Conservation (phyloP, 1,284 basidiomycete species). For the Moesziomyces globuligerus region DNA sequence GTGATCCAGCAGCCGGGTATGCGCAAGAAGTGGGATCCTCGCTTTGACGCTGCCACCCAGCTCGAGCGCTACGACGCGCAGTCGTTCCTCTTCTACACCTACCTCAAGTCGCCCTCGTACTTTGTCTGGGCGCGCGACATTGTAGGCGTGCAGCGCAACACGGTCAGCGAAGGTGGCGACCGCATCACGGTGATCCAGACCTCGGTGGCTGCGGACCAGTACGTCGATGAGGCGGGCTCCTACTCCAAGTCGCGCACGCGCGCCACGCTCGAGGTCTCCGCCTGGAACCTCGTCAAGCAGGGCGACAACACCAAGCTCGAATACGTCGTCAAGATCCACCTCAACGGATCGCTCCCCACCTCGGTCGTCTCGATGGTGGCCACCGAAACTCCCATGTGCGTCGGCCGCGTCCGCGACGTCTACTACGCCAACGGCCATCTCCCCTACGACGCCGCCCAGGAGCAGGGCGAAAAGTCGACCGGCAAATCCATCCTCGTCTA, state of each 20-base stretch:
- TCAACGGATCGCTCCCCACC: slow-evolving; percentile 58
- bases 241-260: slow-evolving; percentile 57
- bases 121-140: slow-evolving; percentile 64
- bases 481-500: slow-evolving; percentile 35
- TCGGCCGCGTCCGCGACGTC: slow-evolving; percentile 54
- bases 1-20: slow-evolving; percentile 60
- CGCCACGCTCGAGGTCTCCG: slow-evolving; percentile 57
- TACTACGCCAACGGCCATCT: slow-evolving; percentile 52
- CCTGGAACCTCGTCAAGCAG: slow-evolving; percentile 53
- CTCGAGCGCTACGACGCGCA: slow-evolving; percentile 42
- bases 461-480: slow-evolving; percentile 17
- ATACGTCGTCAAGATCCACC: slow-evolving; percentile 62
- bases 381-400: slow-evolving; percentile 62
- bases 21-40: slow-evolving; percentile 62
- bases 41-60: slow-evolving; percentile 50
- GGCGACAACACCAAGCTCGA: slow-evolving; percentile 54
- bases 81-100: slow-evolving; percentile 53
- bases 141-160: slow-evolving; percentile 58
- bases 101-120: slow-evolving; percentile 59
- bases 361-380: slow-evolving; percentile 55
- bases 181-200: slow-evolving; percentile 53
- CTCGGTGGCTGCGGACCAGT: slow-evolving; percentile 51
- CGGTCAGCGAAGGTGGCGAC: slow-evolving; percentile 26
- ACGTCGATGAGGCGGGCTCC: slow-evolving; percentile 55
- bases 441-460: slow-evolving; percentile 46